Conservation (phyloP, 208 protist genomes). For the Trypanosoma cruzi region DNA sequence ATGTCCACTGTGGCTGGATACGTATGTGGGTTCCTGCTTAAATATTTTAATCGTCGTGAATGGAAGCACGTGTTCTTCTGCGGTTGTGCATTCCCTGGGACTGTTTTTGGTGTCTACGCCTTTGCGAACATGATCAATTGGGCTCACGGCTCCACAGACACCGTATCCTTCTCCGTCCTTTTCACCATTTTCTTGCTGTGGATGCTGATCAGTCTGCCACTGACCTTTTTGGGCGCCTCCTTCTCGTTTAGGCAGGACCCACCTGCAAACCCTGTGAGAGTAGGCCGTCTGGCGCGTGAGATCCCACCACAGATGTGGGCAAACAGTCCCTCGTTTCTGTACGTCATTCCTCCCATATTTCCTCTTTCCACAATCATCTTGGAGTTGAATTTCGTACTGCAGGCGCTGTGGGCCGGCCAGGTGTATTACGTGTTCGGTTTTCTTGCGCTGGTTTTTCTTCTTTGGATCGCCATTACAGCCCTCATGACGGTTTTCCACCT, state of each 20-base stretch:
- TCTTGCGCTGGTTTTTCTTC: constrained; percentile 95
- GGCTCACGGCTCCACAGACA: constrained; percentile 53
- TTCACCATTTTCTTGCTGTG: constrained; percentile 78
- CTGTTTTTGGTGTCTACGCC: constrained; percentile 59
- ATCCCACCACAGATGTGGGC: constrained; percentile 91
- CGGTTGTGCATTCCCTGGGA: constrained; percentile 64
- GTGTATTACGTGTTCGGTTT: constrained; percentile 99
- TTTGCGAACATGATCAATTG: constrained; percentile 70
- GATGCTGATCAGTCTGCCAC: constrained; percentile 94
- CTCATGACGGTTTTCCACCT: constrained; percentile 97
- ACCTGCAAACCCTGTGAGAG: constrained; percentile 84
- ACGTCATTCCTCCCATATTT: constrained; percentile 79
- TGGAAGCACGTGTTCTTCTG: constrained; percentile 94
- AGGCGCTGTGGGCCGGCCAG: constrained; percentile 92
- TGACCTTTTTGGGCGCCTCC: constrained; percentile 96
- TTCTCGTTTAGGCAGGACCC: constrained; percentile 92
- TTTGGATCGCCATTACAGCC: constrained; percentile 94
- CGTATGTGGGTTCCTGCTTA: constrained; percentile 90
- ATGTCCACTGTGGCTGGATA: constrained; percentile 93
- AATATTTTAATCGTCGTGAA: constrained; percentile 85
- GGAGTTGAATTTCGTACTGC: constrained; percentile 98
- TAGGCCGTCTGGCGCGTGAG: constrained; percentile 97
- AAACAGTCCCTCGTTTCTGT: constrained; percentile 57
- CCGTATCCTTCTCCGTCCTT: constrained; percentile 64
- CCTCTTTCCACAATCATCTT: constrained; percentile 98